Evolutionary conservation across 2,329 filamentous ascomycete species (phyloP), one percentile per base, ranked within the genome.

Genomic region (Chalaropsis ovoidea): DNA sequence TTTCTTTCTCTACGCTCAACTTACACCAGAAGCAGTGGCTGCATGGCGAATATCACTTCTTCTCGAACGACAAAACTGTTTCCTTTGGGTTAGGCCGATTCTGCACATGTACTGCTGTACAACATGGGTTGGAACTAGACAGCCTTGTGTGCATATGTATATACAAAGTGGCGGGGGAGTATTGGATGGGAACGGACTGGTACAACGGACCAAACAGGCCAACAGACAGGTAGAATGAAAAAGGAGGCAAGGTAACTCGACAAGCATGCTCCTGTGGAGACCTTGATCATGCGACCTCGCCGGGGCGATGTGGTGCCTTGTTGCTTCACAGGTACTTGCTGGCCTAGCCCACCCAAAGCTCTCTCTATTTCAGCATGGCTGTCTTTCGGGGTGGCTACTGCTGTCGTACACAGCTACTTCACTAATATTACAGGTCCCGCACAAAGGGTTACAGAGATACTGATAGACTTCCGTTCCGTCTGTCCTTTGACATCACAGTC

Each of bases 31-130:
- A 35, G 11, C 15, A 31, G 52, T 15, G 13, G 2, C 27, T 19
- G 4, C 13, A n/a, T 35, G 52, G 52, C 52, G 22, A 56, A 56
- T 31, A 1, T 19, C 27, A 35, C 52, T 35, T 35, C 52, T 56
- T 56, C 27, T 56, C 52, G 27, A 56, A 56, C 52, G 52, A 56
- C 52, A 56, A 56, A 56, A 56, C 52, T 31, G 11, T 7, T n/a
- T 56, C 4, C 31, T 31, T 31, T 56, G 22, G 52, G 52, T 31
- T 31, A 56, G 52, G 17, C 52, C 52, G 52, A 56, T 56, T 56
- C 52, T 56, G 52, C 52, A 56, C 6, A 3, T 56, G 31, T 35
- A n/a, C 52, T 31, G 52, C 27, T 2, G 52, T 56, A 31, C 24
- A 3, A 56, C 27, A 35, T 1, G 31, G 22, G 22, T 22, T 56